These are phyloP conservation scores for Tulasnella sp. DNA, from an alignment of 768 basidiomycete species.

Conservation along the genomic window DNA sequence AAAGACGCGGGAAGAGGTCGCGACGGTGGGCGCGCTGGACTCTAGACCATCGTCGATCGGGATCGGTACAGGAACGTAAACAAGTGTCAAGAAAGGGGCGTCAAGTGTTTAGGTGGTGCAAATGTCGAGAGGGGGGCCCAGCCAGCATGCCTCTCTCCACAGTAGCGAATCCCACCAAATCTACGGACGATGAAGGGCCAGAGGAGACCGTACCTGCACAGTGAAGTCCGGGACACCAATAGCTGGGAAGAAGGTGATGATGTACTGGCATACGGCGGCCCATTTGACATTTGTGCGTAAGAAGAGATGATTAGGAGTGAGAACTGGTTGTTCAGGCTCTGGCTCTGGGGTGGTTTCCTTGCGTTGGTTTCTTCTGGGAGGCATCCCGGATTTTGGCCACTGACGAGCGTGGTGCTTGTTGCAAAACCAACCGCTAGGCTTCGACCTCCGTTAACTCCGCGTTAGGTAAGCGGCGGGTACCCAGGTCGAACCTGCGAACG, in stretches of 20 bases:
- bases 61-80: constrained; percentile 19
- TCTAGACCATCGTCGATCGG: neutral
- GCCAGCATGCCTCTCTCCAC: neutral
- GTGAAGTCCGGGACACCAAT: constrained; percentile 21
- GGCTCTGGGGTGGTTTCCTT: constrained; percentile 7
- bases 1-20: constrained; percentile 11
- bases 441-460: neutral
- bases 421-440: constrained; percentile 2
- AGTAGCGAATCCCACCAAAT: neutral
- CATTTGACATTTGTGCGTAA: constrained; percentile 17
- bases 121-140: neutral
- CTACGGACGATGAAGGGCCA: neutral
- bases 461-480: neutral
- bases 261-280: constrained; percentile 24
- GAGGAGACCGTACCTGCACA: constrained; percentile 15
- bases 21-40: constrained; percentile 7
- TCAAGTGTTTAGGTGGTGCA: constrained; percentile 19
- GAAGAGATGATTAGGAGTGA: constrained; percentile 9
- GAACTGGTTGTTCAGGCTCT: neutral
- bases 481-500: neutral
- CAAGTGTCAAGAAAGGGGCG: constrained; percentile 20
- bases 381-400: constrained; percentile 19
- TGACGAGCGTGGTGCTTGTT: constrained; percentile 1
- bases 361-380: constrained; percentile 10
- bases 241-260: constrained; percentile 23